phyloP scores from a whole-genome alignment of 164 flowering plant genomes.

The Aristolochia californica region DNA sequence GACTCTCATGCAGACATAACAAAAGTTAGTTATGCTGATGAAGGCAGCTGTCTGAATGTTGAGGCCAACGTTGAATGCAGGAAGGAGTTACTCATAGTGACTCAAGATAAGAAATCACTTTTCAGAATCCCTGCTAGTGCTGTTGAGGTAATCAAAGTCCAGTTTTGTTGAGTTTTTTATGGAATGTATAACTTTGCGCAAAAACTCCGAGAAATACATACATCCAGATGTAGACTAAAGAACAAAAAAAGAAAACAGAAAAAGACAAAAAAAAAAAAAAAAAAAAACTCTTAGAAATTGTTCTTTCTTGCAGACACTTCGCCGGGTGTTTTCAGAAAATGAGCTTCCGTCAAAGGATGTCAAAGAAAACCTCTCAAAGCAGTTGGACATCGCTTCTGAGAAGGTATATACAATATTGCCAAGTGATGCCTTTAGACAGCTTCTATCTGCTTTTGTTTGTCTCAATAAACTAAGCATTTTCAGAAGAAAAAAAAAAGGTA shows the following conservation, averaged over 20 bases:
- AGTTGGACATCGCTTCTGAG: constrained; percentile 63
- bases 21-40: constrained; percentile 15
- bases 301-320: constrained; percentile 51
- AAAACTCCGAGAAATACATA: too few relatives aligned
- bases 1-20: constrained; percentile 62
- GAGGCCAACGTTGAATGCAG: constrained; percentile 12
- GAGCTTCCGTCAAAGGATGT: constrained; percentile 81
- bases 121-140: constrained; percentile 69
- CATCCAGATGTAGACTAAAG: not conserved
- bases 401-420: constrained; percentile 50
- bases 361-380: constrained; percentile 60
- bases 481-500: too few relatives aligned
- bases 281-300: not conserved
- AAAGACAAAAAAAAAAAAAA: too few relatives aligned
- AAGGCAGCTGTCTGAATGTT: constrained; percentile 17
- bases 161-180: too few relatives aligned
- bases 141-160: constrained; percentile 47
- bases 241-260: not conserved
- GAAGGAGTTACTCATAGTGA: constrained; percentile 11
- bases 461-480: too few relatives aligned
- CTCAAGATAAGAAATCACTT: constrained; percentile 29
- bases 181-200: too few relatives aligned
- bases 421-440: too few relatives aligned
- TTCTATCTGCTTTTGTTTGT: too few relatives aligned
- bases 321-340: constrained; percentile 72